A percentile compares a stretch with the other conserved stretches of the same genome.
Conservation (phyloP, 192 early-diverging fungal species). For the Coemansia erecta region DNA sequence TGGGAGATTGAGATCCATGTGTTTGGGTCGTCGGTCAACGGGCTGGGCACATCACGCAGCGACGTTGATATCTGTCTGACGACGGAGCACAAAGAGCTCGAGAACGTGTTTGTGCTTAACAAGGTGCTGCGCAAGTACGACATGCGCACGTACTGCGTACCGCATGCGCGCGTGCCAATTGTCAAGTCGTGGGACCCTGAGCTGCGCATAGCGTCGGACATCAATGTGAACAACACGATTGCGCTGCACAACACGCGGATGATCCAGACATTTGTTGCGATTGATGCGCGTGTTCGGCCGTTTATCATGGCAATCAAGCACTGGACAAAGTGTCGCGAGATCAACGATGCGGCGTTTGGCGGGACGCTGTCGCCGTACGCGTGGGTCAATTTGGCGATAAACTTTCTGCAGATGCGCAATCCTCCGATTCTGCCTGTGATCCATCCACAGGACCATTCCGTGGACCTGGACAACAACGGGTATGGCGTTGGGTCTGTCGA, state of each 20-base stretch:
- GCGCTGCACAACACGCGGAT: slow-evolving; percentile 87
- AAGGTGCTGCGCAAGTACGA: slow-evolving; percentile 72
- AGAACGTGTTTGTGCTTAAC: slow-evolving; percentile 73
- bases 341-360: slow-evolving; percentile 92
- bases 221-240: slow-evolving; percentile 91
- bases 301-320: slow-evolving; percentile 92
- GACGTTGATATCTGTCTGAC: slow-evolving; percentile 94
- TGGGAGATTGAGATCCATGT: slow-evolving; percentile 74
- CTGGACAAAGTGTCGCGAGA: slow-evolving; percentile 79
- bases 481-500: slow-evolving; percentile 54
- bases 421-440: slow-evolving; percentile 88
- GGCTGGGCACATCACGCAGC: slow-evolving; percentile 74
- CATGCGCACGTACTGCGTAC: slow-evolving; percentile 78
- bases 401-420: slow-evolving; percentile 86
- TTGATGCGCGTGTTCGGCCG: slow-evolving; percentile 85
- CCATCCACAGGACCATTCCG: slow-evolving; percentile 54
- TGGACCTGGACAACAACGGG: slow-evolving; percentile 18
- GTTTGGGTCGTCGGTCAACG: slow-evolving; percentile 93
- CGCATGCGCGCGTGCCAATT: slow-evolving; percentile 88
- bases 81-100: slow-evolving; percentile 76
- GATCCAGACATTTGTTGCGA: slow-evolving; percentile 84
- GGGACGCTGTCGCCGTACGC: slow-evolving; percentile 93
- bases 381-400: slow-evolving; percentile 90
- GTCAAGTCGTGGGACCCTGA: slow-evolving; percentile 90
- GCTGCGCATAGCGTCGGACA: slow-evolving; percentile 84